Evolutionary conservation across 441 rosid genomes (phyloP), one percentile per base, ranked within the genome.

Genomic region (Mallotus repandus): DNA sequence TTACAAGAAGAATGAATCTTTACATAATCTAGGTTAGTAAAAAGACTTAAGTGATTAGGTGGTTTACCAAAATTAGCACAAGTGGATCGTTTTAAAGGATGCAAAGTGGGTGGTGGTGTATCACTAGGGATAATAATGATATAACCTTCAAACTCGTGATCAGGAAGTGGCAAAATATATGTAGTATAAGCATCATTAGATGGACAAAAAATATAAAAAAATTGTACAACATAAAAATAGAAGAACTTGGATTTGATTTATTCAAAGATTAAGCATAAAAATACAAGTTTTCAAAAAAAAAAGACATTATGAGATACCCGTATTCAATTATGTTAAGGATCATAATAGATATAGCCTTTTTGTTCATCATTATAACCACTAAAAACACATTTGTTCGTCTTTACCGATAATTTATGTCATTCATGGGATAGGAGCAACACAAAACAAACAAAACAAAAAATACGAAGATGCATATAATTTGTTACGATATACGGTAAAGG

Each of bases 371-470:
- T 68, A 68, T 57, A 59, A 58, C 65, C 22, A 63, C 15, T 3
- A n/a, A 63, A 63, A 18, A 63, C 21, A 63, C 68, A 63, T 63
- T 63, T 63, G 14, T 0, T 7, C 19, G 22, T 13, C 7, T 11
- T 45, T 16, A 19, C 7, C 11, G 29, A 16, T 4, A 60, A 22
- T 29, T 70, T 15, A 18, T n/a, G 3, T 0, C 19, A 13, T 70
- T 70, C 9, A 70, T 59, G 7, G 1, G 74, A 14, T 11, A 66
- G 25, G 12, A 70, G 66, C 5, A 59, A 19, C 32, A 10, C 6
- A 70, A 58, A 58, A 12, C 9, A 60, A 5, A 70, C 53, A 70
- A 55, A 57, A 2, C 53, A 12, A 56, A 57, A 70, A 41, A 70
- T 38, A 43, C 13, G 38, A 56, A 70, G 64, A 41, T 45, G 38